These are phyloP conservation scores for Russula abietina DNA, from an alignment of 768 basidiomycete genomes.

Conservation along the genomic window DNA sequence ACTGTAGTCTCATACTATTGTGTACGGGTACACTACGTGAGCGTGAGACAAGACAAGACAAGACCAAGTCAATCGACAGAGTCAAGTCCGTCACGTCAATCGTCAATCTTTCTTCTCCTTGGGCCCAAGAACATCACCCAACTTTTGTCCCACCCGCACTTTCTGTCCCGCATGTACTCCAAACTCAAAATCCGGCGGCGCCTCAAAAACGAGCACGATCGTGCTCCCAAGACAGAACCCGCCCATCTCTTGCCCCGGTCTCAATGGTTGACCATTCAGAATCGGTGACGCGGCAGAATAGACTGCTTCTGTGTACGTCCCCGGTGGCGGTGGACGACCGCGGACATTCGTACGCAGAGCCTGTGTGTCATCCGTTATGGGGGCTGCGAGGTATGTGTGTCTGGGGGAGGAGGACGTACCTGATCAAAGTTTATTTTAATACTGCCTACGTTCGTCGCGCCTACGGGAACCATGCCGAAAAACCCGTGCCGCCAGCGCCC, in stretches of 20 bases:
- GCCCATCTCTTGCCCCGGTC: constrained; percentile 91
- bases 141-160: constrained; percentile 76
- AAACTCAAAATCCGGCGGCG: constrained; percentile 79
- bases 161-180: constrained; percentile 69
- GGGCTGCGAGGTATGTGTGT: neutral
- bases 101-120: constrained; percentile 31
- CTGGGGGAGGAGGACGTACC: constrained; percentile 35
- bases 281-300: constrained; percentile 81
- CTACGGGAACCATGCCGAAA: constrained; percentile 96
- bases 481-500: constrained; percentile 95
- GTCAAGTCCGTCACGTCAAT: neutral
- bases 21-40: neutral
- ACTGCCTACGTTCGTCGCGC: constrained; percentile 95
- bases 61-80: neutral
- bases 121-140: constrained; percentile 48
- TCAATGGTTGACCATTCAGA: constrained; percentile 82
- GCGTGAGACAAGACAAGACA: neutral
- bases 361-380: constrained; percentile 32
- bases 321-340: constrained; percentile 62
- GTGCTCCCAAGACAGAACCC: constrained; percentile 95
- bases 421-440: constrained; percentile 96
- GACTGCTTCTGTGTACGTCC: constrained; percentile 87
- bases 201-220: constrained; percentile 95
- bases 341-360: constrained; percentile 87
- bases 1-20: neutral